These are phyloP conservation scores for Hypomontagnella monticulosa DNA, from an alignment of 495 filamentous ascomycete genomes.

Conservation along the genomic window DNA sequence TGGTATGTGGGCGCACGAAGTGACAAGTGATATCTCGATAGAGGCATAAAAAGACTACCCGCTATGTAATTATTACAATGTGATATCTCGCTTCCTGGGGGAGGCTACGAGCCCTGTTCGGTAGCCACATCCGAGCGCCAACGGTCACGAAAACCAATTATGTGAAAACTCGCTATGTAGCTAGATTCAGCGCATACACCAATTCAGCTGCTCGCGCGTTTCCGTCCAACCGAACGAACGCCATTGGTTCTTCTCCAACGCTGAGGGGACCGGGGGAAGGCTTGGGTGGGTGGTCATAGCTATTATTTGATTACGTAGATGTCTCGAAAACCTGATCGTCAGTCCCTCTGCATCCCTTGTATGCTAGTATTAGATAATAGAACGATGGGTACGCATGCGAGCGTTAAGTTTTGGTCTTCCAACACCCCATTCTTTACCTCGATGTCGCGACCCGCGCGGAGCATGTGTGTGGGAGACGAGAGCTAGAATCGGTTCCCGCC, in stretches of 20 bases:
- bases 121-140: conserved; percentile 29
- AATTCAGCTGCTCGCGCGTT: neutral
- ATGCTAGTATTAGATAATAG: conserved; percentile 14
- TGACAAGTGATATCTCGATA: conserved; percentile 8
- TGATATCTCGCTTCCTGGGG: neutral
- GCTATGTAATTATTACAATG: conserved; percentile 3
- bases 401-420: neutral
- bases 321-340: conserved; percentile 16
- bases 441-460: conserved; percentile 20
- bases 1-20: neutral
- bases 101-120: conserved; percentile 17
- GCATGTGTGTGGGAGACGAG: conserved; percentile 4
- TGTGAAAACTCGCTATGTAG: neutral
- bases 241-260: too few species aligned
- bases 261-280: too few species aligned
- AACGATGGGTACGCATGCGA: neutral
- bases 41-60: neutral
- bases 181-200: conserved; percentile 4
- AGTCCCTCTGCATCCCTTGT: neutral
- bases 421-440: neutral
- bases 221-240: neutral
- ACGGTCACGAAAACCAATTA: conserved; percentile 2
- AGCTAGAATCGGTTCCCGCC: conserved; percentile 3
- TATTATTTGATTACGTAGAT: conserved; percentile 24
- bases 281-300: neutral